Evolutionary conservation across 768 basidiomycete genomes (phyloP), one percentile per base, ranked within the genome.

Genomic region (Termitomyces eurrhizus): DNA sequence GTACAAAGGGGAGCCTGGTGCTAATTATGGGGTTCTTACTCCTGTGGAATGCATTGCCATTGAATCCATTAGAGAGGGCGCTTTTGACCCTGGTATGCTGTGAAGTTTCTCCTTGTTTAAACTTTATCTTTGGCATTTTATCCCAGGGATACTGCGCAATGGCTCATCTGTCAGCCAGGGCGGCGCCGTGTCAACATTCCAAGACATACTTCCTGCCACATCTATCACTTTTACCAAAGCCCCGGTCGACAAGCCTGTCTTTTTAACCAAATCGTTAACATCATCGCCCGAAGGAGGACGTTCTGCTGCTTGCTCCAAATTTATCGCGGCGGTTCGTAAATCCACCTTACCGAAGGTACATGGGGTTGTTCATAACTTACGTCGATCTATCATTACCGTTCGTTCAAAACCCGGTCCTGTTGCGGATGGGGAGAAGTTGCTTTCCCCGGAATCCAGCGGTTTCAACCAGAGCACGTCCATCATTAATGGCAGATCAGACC

Each of bases 1-100:
- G 4, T 85, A 83, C 67, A 67, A 74, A 51, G 76, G 79, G 33
- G 73, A 74, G 32, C 77, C 82, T 0, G 78, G 79, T n/a, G 71
- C 70, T 37, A 64, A 73, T 24, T 83, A 81, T 54, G 83, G 83
- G 9, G 63, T 67, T 1, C 69, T 85, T 50, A 75, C 57, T 5
- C 77, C 78, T 29, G 69, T 81, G 13, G 37, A 67, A 7, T 55
- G 64, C 42, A 63, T 69, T 7, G 16, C 18, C 21, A 65, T 62
- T 48, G 69, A 67, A 18, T 45, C 42, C 45, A 61, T 60, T 64
- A 63, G 66, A 52, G 64, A 70, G 29, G 69, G 65, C 26, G 69
- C 66, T 9, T 71, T 72, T 49, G 66, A 68, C 8, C 62, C 71
- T 32, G 67, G 74, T 73, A 58, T n/a, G 67, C 26, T 29, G 12